Evolutionary conservation across 1,139 yeast genomes (phyloP).

Genomic region (Diutina scorzettiae): DNA sequence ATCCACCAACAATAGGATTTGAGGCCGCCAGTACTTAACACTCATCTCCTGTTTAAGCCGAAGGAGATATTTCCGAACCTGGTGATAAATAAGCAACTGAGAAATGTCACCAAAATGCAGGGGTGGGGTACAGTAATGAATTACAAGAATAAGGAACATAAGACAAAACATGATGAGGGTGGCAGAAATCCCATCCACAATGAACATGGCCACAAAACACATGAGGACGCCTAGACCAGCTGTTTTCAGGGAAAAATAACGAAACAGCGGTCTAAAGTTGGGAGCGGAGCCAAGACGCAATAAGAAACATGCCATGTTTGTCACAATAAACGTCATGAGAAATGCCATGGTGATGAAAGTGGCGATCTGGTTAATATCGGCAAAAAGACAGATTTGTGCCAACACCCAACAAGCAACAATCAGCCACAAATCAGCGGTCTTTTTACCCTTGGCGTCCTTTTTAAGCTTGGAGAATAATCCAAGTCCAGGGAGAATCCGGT

Average conservation of each 20-base stretch:
- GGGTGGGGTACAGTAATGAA: conserved; percentile 88
- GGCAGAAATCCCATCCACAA: conserved; percentile 87
- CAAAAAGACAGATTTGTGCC: conserved; percentile 73
- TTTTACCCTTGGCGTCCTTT: conserved; percentile 31
- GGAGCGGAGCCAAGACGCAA: conserved; percentile 89
- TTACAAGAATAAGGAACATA: conserved; percentile 53
- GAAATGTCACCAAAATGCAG: conserved; percentile 97
- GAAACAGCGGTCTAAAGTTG: conserved; percentile 89
- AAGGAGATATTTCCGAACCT: conserved; percentile 79
- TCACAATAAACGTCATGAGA: conserved; percentile 86
- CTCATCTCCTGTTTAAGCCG: conserved; percentile 74
- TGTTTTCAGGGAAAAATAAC: conserved; percentile 69
- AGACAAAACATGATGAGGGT: conserved; percentile 58
- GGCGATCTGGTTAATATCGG: conserved; percentile 89
- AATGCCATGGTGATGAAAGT: conserved; percentile 95
- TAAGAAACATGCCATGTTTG: conserved; percentile 84
- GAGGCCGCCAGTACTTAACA: conserved; percentile 97
- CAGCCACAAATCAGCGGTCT: conserved; percentile 36
- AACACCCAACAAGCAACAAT: conserved; percentile 67
- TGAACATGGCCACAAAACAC: conserved; percentile 78
- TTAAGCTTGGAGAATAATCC: conserved; percentile 42
- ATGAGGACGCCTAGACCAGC: conserved; percentile 65
- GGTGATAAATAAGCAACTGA: conserved; percentile 87
- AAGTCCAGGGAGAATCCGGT: conserved; percentile 71
- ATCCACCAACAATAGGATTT: conserved; percentile 73